phyloP scores from a whole-genome alignment of 768 basidiomycete genomes.

The Fibroporia radiculosa region DNA sequence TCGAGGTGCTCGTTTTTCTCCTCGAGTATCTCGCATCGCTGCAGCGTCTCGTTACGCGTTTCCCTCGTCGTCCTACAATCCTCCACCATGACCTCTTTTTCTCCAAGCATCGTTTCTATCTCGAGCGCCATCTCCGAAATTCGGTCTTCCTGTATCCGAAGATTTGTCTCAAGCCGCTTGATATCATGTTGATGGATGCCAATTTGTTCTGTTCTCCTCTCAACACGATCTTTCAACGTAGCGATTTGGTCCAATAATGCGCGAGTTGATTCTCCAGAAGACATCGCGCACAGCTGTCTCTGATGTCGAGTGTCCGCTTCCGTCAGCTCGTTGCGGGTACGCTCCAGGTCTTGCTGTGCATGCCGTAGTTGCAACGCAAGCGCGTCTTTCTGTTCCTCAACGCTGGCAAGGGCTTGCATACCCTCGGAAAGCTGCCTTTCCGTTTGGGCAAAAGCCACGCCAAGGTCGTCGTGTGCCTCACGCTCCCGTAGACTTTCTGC shows the following conservation, averaged over 20 bases:
- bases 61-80: conserved; percentile 76
- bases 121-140: conserved; percentile 63
- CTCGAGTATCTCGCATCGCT: conserved; percentile 52
- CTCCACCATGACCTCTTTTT: conserved; percentile 78
- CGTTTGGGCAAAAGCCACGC: conserved; percentile 30
- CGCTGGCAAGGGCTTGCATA: conserved; percentile 40
- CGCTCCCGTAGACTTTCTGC: conserved; percentile 14
- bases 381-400: conserved; percentile 61
- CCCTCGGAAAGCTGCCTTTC: conserved; percentile 38
- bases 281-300: conserved; percentile 60
- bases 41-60: conserved; percentile 57
- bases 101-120: conserved; percentile 52
- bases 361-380: conserved; percentile 58
- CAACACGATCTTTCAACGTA: conserved; percentile 58
- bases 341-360: conserved; percentile 48
- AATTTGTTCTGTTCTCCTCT: conserved; percentile 65
- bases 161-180: conserved; percentile 65
- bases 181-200: conserved; percentile 77
- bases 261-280: conserved; percentile 41
- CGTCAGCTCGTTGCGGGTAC: conserved; percentile 43
- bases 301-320: conserved; percentile 56
- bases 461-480: conserved; percentile 14
- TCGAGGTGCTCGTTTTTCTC: conserved; percentile 44
- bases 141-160: conserved; percentile 67
- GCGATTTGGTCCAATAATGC: conserved; percentile 57